A percentile compares a stretch with the other conserved stretches of the same genome.
Conservation (phyloP, 768 basidiomycete species). For the Crucibulum laeve region DNA sequence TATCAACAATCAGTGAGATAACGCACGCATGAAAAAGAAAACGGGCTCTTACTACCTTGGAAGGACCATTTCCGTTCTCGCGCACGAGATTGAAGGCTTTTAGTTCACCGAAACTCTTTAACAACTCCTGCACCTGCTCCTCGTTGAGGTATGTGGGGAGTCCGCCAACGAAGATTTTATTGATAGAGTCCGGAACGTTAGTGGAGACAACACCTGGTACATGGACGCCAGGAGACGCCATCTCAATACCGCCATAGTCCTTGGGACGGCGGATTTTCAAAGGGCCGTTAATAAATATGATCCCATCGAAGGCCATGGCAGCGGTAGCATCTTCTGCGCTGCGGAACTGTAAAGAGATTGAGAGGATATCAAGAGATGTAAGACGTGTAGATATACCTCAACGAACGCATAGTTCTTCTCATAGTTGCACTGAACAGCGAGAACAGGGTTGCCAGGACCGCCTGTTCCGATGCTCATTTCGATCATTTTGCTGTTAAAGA, state of each 20-base stretch:
- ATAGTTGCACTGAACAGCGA: constrained; percentile 93
- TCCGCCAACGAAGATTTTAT: constrained; percentile 97
- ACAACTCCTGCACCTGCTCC: constrained; percentile 96
- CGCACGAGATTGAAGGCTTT: constrained; percentile 98
- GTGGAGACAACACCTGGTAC: constrained; percentile 96
- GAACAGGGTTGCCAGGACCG: constrained; percentile 82
- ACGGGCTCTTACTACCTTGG: constrained; percentile 56
- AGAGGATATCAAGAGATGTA: constrained; percentile 7
- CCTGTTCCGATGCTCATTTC: constrained; percentile 88
- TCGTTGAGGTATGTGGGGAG: constrained; percentile 94
- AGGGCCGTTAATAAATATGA: constrained; percentile 92
- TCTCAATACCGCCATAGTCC: constrained; percentile 85
- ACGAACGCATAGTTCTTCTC: constrained; percentile 99
- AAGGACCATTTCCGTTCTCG: constrained; percentile 83
- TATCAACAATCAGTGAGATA: constrained; percentile 6
- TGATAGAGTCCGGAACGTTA: constrained; percentile 94
- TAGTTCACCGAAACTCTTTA: constrained; percentile 96
- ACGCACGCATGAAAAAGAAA: not conserved
- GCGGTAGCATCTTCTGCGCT: constrained; percentile 95
- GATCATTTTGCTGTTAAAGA: constrained; percentile 95
- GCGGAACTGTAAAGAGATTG: constrained; percentile 68
- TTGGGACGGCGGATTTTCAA: constrained; percentile 97
- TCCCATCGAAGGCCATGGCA: constrained; percentile 97
- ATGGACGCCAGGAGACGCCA: constrained; percentile 62
- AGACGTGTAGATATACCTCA: constrained; percentile 55